Evolutionary conservation across 2,329 filamentous ascomycete genomes (phyloP).

Genomic region (Penicillium hordei): DNA sequence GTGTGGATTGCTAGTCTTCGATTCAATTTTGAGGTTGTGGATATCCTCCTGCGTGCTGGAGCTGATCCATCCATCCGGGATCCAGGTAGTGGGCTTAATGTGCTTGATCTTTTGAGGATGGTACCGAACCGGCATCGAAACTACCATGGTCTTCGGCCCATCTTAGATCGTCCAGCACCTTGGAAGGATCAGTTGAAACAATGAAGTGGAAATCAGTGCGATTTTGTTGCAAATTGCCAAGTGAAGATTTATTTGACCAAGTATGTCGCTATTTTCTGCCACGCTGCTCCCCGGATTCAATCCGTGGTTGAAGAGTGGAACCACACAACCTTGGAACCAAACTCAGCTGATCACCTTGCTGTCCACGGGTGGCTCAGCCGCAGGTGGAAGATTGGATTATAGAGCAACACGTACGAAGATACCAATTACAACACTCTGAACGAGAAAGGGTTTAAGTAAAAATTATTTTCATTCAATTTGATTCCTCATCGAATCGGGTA

Average conservation of each 20-base stretch:
- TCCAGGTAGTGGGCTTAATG: conserved; percentile 11
- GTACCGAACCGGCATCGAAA: neutral
- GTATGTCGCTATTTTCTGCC: neutral
- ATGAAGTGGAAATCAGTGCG: neutral
- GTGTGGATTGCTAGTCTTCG: conserved; percentile 19
- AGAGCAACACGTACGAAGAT: neutral
- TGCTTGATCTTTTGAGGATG: conserved; percentile 11
- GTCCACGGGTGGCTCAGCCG: neutral
- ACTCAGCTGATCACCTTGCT: neutral
- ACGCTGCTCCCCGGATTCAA: neutral
- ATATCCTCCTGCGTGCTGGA: conserved; percentile 20
- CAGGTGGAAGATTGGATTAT: neutral
- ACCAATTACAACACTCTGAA: neutral
- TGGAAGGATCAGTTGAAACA: neutral
- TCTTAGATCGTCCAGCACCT: conserved; percentile 7
- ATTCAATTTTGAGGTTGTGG: conserved; percentile 15
- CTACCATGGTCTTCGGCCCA: conserved; percentile 8
- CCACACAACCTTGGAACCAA: neutral
- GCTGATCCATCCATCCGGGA: conserved; percentile 21
- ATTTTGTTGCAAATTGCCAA: neutral
- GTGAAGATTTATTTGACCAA: neutral
- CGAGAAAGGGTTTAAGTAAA: neutral
- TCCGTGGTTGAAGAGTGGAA: neutral
- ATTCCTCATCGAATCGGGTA: conserved; percentile 14
- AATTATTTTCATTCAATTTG: conserved; percentile 7